Percentiles rank a stretch among this genome's conserved stretches.
Evolutionary conservation across 495 filamentous ascomycete genomes (phyloP).

Genomic region (Elasticomyces elasticus): DNA sequence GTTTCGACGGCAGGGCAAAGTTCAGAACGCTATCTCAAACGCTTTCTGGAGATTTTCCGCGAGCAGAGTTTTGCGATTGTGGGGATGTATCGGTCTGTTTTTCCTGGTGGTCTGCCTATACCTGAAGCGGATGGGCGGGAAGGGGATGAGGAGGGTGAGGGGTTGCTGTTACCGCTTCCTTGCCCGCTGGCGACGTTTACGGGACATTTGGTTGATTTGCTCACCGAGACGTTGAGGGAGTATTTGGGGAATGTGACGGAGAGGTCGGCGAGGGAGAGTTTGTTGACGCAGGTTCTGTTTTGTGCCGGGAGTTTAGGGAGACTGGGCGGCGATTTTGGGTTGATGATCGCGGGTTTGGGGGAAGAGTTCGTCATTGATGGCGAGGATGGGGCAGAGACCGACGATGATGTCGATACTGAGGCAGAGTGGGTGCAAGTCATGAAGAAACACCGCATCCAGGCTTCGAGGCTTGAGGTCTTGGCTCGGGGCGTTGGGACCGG

Average conservation of each 20-base stretch:
- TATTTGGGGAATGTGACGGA: conserved; percentile 84
- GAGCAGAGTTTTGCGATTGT: conserved; percentile 96
- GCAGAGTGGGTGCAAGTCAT: conserved; percentile 86
- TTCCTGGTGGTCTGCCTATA: conserved; percentile 43
- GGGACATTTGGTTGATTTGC: conserved; percentile 68
- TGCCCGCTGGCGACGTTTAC: conserved; percentile 76
- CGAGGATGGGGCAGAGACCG: conserved; percentile 39
- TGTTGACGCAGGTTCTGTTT: conserved; percentile 91
- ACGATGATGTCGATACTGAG: conserved; percentile 22
- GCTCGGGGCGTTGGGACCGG: conserved; percentile 40
- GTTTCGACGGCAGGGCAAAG: conserved; percentile 77
- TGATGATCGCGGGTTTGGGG: conserved; percentile 64
- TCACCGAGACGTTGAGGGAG: conserved; percentile 63
- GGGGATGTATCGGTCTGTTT: conserved; percentile 84
- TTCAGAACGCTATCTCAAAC: conserved; percentile 84
- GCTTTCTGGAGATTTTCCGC: conserved; percentile 95
- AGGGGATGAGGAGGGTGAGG: background rate
- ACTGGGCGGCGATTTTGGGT: conserved; percentile 84
- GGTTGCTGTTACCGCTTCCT: conserved; percentile 54
- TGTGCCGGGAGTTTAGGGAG: conserved; percentile 88
- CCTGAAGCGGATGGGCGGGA: conserved; percentile 8
- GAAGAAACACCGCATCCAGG: conserved; percentile 77
- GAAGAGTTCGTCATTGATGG: conserved; percentile 37
- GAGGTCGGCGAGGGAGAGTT: conserved; percentile 64
- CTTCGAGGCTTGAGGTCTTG: conserved; percentile 76